Evolutionary conservation across 805 yeast species (phyloP), one percentile per base, ranked within the genome.

Genomic region (Metschnikowia lachancei): DNA sequence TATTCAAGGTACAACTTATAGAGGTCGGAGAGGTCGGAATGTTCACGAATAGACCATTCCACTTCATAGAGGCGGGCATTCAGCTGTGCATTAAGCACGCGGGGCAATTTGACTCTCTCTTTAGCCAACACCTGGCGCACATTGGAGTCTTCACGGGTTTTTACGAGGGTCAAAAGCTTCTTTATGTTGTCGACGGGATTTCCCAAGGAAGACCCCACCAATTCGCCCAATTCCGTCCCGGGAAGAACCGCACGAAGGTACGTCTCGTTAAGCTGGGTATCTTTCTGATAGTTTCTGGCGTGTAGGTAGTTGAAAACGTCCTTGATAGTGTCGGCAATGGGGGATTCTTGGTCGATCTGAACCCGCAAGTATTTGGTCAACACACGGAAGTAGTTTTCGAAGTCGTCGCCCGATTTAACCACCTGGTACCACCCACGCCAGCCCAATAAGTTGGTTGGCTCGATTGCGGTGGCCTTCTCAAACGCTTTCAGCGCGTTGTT

Each of bases 361-460:
- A 73, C 54, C 16, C 70, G 64, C 19, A 80, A 67, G 49, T 76
- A 75, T 3, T 68, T 64, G 2, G 77, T 71, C 45, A 78, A 59
- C 5, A 77, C 69, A 0, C 62, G 55, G 56, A 85, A 83, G 61
- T 77, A 82, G 2, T 63, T 46, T 3, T 61, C 56, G 51, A 66
- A 69, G 44, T 78, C 75, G 3, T 69, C 60, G 28, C 56, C 53
- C 11, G 64, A 56, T 45, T 66, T 65, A 10, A 66, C 70, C 0
- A 80, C 62, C 39, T 78, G 75, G 48, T 81, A 65, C 49, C 83
- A 72, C 1, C 98, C 98, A 58, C 87, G 88, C 95, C 94, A 91
- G 0, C 90, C 95, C 20, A 78, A 62, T 1, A 81, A 52, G 41
- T 83, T 79, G 1, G 69, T 68, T 0, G 79, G 75, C 24, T 80